Evolutionary conservation across 345 rosid species (phyloP), one percentile per base, ranked within the genome.

Genomic region (Luvunga scandens): DNA sequence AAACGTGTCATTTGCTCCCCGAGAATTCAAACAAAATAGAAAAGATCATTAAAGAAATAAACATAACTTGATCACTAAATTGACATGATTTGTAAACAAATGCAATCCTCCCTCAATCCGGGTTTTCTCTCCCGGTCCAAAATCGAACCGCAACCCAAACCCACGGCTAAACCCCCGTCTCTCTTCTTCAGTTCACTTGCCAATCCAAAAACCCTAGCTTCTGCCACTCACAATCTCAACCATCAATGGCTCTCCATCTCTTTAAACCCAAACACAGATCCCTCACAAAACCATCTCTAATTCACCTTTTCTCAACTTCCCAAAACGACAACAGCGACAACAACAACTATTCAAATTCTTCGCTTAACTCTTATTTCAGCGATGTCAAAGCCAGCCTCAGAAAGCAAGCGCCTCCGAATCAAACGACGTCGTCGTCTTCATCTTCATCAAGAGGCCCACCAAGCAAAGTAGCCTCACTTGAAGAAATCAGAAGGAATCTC

Each of bases 291-390:
- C 88, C 89, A 28, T 83, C 88, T 72, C 85, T 89, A 56, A 34
- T 84, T 70, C 89, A 85, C 65, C 84, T 85, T 2, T 85, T 90
- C 84, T 91, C 94, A 13, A 78, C 91, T 25, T 86, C 88, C 84
- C 76, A 77, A 24, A 18, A 72, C 27, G 71, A 59, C 69, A 25
- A 69, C 13, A 12, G 13, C 55, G 64, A 45, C 66, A 39, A 30
- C 56, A n/a, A 61, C 64, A 4, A 53, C 22, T 59, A 83, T 56
- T 78, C 80, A 24, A 81, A 71, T 31, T 56, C 75, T 21, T 77
- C 91, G 24, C 7, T 74, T 22, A 69, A 94, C 7, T 77, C 90
- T 1, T 87, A 75, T 79, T 79, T 92, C 81, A 83, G 81, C 61
- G 87, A 86, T 28, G 77, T 90, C 75, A 93, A 84, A 75, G 81